phyloP scores from a whole-genome alignment of 768 basidiomycete genomes.

The Serendipita sp. region DNA sequence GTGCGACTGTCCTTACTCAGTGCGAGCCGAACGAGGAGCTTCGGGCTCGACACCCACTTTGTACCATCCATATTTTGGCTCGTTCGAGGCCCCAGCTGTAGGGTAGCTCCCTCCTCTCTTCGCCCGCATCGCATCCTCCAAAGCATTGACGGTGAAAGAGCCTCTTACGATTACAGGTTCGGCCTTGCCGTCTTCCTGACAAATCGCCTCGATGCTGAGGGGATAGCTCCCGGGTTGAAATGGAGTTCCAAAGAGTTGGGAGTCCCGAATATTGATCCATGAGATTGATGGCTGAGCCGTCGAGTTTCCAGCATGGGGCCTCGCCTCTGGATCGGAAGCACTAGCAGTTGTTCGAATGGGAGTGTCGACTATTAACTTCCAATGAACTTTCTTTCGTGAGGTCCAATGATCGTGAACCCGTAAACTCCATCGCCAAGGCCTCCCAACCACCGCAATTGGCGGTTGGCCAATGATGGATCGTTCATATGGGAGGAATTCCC shows the following conservation, averaged over 20 bases:
- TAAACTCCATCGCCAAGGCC: not conserved
- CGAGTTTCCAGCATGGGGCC: not conserved
- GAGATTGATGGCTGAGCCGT: not conserved
- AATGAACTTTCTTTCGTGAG: not conserved
- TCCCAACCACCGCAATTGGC: not conserved
- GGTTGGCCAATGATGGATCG: conserved; percentile 1
- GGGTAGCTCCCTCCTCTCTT: no score
- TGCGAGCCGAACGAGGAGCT: no score
- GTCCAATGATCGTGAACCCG: not conserved
- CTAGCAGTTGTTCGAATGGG: not conserved
- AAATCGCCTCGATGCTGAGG: not conserved
- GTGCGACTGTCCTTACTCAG: no score
- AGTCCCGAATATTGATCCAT: not conserved
- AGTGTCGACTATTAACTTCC: not conserved
- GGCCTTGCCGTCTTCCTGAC: not conserved
- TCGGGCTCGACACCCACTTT: no score
- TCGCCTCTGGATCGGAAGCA: not conserved
- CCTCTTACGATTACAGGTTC: not conserved
- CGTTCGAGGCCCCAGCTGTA: no score
- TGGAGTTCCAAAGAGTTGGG: not conserved
- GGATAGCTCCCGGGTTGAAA: not conserved
- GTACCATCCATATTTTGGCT: no score
- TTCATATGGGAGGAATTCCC: conserved; percentile 2
- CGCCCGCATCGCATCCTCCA: not conserved
- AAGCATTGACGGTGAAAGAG: not conserved